These are phyloP conservation scores for Lipomyces yamadae DNA, from an alignment of 805 yeast genomes.

Conservation along the genomic window DNA sequence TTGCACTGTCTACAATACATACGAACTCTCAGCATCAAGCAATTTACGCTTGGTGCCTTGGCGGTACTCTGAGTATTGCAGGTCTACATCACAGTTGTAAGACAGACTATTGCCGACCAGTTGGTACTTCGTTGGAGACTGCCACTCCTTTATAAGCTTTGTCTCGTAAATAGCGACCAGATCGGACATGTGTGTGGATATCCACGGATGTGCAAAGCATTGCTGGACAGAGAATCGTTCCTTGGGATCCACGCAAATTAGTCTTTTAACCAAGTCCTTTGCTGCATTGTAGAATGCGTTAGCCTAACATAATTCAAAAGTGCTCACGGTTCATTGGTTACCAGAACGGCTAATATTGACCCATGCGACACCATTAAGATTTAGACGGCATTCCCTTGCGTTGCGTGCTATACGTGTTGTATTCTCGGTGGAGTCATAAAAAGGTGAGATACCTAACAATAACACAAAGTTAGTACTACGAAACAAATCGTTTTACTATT, in stretches of 20 bases:
- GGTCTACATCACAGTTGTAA: neutral
- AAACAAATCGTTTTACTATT: neutral
- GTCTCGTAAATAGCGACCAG: constrained; percentile 47
- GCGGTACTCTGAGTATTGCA: neutral
- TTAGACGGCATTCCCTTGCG: constrained; percentile 51
- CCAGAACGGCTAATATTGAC: constrained; percentile 42
- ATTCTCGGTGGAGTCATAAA: constrained; percentile 54
- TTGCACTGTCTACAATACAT: neutral
- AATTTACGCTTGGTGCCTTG: neutral
- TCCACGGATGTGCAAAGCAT: constrained; percentile 57
- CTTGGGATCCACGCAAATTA: constrained; percentile 50
- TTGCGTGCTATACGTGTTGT: constrained; percentile 50
- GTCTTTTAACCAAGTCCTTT: constrained; percentile 52
- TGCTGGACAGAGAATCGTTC: constrained; percentile 49
- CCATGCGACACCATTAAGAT: constrained; percentile 53
- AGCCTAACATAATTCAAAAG: neutral
- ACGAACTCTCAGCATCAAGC: neutral
- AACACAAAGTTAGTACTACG: neutral
- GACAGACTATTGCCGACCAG: neutral
- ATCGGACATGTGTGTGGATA: constrained; percentile 48
- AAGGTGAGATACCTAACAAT: constrained; percentile 61
- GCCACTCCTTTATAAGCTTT: constrained; percentile 31
- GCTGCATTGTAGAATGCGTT: constrained; percentile 45
- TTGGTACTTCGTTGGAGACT: constrained; percentile 10
- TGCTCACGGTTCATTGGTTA: neutral